Conservation (phyloP, 2,329 filamentous ascomycete genomes). For the Microdochium paspali region DNA sequence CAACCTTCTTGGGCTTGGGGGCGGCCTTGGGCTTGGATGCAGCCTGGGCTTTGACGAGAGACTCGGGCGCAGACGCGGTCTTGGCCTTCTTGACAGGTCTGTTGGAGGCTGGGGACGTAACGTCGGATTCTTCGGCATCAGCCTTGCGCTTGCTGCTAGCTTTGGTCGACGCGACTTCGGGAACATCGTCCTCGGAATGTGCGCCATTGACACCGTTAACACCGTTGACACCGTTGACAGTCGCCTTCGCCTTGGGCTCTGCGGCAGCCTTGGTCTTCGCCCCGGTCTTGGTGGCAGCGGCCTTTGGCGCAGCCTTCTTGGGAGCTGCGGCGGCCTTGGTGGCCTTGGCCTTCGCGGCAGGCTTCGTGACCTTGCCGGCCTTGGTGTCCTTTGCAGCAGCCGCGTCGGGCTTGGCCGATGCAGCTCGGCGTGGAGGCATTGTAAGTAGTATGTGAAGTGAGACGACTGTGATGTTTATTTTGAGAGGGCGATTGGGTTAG, state of each 20-base stretch:
- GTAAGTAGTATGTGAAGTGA: neutral
- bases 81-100: slow-evolving; percentile 20
- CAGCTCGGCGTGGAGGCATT: neutral
- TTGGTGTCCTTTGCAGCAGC: neutral
- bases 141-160: slow-evolving; percentile 33
- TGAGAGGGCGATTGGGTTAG: neutral
- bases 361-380: neutral
- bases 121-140: slow-evolving; percentile 23
- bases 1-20: slow-evolving; percentile 1
- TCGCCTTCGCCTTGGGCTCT: slow-evolving; percentile 5
- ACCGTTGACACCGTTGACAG: slow-evolving; percentile 6
- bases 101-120: slow-evolving; percentile 17
- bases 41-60: too few species aligned
- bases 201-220: slow-evolving; percentile 7
- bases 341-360: slow-evolving; percentile 5
- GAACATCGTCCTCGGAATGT: slow-evolving; percentile 7
- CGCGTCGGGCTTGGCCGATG: neutral
- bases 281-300: slow-evolving; percentile 1
- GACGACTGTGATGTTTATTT: too few species aligned
- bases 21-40: slow-evolving; percentile 4
- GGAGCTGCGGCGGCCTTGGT: slow-evolving; percentile 2
- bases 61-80: slow-evolving; percentile 2
- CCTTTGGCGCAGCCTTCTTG: neutral
- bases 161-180: slow-evolving; percentile 12
- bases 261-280: slow-evolving; percentile 5